Conservation (phyloP, 2,329 filamentous ascomycete species). For the Colletotrichum godetiae region DNA sequence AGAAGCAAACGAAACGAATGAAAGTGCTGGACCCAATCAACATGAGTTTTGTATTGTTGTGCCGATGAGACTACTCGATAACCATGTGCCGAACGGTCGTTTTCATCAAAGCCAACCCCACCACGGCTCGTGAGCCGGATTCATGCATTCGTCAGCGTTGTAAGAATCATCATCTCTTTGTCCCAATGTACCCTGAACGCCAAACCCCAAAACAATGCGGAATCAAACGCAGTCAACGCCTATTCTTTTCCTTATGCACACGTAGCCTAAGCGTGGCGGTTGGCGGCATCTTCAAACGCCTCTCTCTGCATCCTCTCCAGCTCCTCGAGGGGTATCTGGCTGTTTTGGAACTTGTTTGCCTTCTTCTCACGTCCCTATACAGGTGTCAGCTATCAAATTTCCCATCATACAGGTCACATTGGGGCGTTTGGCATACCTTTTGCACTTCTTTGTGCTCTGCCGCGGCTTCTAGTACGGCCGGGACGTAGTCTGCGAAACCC, state of each 20-base stretch:
- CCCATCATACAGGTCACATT: too few relatives aligned
- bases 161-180: slow-evolving; percentile 11
- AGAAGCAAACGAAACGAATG: slow-evolving; percentile 12
- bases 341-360: slow-evolving; percentile 95
- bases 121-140: slow-evolving; percentile 6
- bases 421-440: slow-evolving; percentile 70
- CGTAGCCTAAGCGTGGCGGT: slow-evolving; percentile 27
- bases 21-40: not conserved
- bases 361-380: slow-evolving; percentile 91
- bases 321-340: slow-evolving; percentile 91
- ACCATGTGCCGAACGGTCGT: not conserved
- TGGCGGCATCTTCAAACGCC: slow-evolving; percentile 72
- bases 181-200: slow-evolving; percentile 15
- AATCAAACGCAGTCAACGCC: slow-evolving; percentile 35
- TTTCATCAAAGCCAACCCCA: not conserved
- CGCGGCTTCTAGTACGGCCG: slow-evolving; percentile 86
- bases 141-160: slow-evolving; percentile 27
- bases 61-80: not conserved
- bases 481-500: slow-evolving; percentile 92
- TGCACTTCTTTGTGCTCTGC: slow-evolving; percentile 92
- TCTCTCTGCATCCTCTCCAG: slow-evolving; percentile 90
- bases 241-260: not conserved
- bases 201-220: slow-evolving; percentile 16
- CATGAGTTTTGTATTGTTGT: not conserved
- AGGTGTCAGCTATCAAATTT: slow-evolving; percentile 17